These are phyloP conservation scores for Coemansia sp. DNA, from an alignment of 192 early-diverging fungal genomes.

Conservation along the genomic window DNA sequence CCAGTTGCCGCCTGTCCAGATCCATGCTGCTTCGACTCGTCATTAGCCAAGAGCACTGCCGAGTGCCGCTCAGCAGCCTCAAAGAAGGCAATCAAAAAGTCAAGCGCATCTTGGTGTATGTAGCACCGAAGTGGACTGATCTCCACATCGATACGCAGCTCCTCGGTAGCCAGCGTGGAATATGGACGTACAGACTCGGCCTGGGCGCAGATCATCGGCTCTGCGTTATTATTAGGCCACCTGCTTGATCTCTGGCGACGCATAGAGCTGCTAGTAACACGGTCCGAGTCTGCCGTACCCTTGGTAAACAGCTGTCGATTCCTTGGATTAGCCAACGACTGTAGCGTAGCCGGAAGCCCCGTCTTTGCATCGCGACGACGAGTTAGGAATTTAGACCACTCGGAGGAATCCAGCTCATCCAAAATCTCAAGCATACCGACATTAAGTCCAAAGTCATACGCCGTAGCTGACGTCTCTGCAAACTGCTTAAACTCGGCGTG, in stretches of 20 bases:
- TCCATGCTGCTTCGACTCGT: neutral
- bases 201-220: conserved; percentile 43
- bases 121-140: conserved; percentile 83
- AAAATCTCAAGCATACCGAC: conserved; percentile 50
- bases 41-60: neutral
- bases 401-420: conserved; percentile 51
- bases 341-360: conserved; percentile 44
- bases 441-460: conserved; percentile 43
- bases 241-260: conserved; percentile 37
- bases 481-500: conserved; percentile 49
- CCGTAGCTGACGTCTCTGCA: conserved; percentile 33
- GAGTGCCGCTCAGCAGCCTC: conserved; percentile 31
- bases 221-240: conserved; percentile 44
- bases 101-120: conserved; percentile 91
- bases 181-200: conserved; percentile 55
- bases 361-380: conserved; percentile 48
- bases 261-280: conserved; percentile 40
- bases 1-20: neutral
- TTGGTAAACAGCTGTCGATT: conserved; percentile 49
- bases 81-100: conserved; percentile 82
- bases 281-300: conserved; percentile 46
- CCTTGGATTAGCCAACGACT: conserved; percentile 42
- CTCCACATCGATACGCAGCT: conserved; percentile 58
- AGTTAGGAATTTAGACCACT: conserved; percentile 57
- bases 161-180: conserved; percentile 36